Percentiles rank a stretch among this genome's conserved stretches.
phyloP scores from a whole-genome alignment of 495 filamentous ascomycete genomes.

The Delitschia confertaspora region DNA sequence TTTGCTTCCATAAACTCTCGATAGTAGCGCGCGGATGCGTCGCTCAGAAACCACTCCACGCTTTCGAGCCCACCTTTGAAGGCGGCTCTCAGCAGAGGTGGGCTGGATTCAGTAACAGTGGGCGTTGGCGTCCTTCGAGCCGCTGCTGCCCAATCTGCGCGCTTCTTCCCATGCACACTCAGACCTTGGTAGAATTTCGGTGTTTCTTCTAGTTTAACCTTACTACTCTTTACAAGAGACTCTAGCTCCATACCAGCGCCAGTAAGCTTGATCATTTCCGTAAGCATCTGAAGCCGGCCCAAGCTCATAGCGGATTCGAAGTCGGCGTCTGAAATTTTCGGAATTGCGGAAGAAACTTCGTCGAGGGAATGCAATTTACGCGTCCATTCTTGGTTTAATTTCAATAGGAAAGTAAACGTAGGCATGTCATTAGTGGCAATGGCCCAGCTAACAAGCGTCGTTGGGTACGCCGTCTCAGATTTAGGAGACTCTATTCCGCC shows the following conservation, averaged over 20 bases:
- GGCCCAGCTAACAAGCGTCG: constrained; percentile 20
- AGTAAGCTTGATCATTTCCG: constrained; percentile 43
- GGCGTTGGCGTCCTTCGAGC: constrained; percentile 35
- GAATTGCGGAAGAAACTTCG: constrained; percentile 24
- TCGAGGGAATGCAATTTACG: constrained; percentile 6
- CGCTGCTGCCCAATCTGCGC: constrained; percentile 52
- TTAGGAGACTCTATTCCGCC: no score
- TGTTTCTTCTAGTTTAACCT: constrained; percentile 49
- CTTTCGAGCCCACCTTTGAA: constrained; percentile 47
- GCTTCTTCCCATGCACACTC: constrained; percentile 59
- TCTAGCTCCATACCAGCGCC: constrained; percentile 58
- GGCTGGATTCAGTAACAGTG: constrained; percentile 15
- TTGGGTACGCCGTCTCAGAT: neutral
- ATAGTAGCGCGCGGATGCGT: constrained; percentile 53
- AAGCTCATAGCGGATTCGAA: constrained; percentile 40
- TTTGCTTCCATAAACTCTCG: constrained; percentile 52
- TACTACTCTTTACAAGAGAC: constrained; percentile 50
- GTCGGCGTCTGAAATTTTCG: constrained; percentile 13
- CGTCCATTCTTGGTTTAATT: constrained; percentile 31
- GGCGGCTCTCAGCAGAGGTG: constrained; percentile 55
- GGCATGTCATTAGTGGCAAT: constrained; percentile 35
- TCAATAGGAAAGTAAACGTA: constrained; percentile 42
- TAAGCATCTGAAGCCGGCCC: constrained; percentile 40
- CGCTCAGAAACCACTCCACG: constrained; percentile 62
- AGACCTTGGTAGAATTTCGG: constrained; percentile 63